Percentiles rank a stretch among this genome's conserved stretches.
phyloP scores from a whole-genome alignment of 2,329 filamentous ascomycete genomes.

The Teratosphaeria pseudoeucalypti region DNA sequence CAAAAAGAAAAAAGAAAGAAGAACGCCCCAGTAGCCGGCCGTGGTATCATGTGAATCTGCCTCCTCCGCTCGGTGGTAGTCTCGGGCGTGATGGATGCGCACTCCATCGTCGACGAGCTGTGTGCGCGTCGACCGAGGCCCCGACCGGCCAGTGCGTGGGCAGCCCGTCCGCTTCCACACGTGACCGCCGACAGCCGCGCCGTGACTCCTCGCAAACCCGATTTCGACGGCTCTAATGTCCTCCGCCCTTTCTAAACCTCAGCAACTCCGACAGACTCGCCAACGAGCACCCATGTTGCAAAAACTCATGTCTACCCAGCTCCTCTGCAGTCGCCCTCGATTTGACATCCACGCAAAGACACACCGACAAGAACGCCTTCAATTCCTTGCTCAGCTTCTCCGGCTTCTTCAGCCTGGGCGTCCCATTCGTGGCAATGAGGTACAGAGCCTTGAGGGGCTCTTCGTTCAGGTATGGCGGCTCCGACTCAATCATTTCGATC shows the following conservation, averaged over 20 bases:
- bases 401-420: slow-evolving; percentile 91
- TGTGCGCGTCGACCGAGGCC: no score
- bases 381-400: slow-evolving; percentile 97
- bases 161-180: no score
- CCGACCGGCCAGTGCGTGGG: no score
- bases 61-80: not conserved
- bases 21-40: not conserved
- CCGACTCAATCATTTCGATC: slow-evolving; percentile 98
- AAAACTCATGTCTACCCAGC: slow-evolving; percentile 82
- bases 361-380: slow-evolving; percentile 92
- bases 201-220: not conserved
- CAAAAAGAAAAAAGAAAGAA: not conserved
- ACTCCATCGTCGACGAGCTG: no score
- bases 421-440: slow-evolving; percentile 95
- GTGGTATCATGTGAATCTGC: not conserved
- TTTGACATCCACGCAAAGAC: slow-evolving; percentile 92
- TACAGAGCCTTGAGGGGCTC: slow-evolving; percentile 95
- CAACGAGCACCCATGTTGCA: slow-evolving; percentile 81
- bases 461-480: slow-evolving; percentile 95
- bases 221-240: not conserved
- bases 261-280: slow-evolving; percentile 76
- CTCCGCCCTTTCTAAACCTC: slow-evolving; percentile 47
- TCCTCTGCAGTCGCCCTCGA: slow-evolving; percentile 86
- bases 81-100: no score
- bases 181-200: no score